Conservation (phyloP, 495 filamentous ascomycete genomes). For the Tuber calosporum region DNA sequence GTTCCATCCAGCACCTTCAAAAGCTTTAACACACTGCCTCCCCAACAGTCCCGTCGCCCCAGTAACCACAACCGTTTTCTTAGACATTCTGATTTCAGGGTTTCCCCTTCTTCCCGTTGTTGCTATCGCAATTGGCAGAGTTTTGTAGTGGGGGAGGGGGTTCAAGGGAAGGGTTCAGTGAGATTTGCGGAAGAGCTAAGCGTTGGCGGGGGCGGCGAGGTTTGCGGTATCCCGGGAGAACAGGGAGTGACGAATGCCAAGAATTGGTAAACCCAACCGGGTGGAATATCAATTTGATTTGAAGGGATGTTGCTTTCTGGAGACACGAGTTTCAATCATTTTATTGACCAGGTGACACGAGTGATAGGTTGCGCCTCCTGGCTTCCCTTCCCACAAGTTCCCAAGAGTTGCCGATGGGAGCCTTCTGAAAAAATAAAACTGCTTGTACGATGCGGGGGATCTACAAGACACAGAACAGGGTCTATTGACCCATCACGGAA, state of each 20-base stretch:
- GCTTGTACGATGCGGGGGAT: not conserved
- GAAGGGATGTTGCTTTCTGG: not conserved
- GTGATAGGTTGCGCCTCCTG: not conserved
- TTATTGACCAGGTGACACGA: too few relatives aligned
- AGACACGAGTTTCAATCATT: not conserved
- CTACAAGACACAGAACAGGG: not conserved
- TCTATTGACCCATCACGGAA: not conserved
- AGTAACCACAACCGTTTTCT: slow-evolving; percentile 65
- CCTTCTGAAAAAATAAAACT: not conserved
- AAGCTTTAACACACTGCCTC: slow-evolving; percentile 62
- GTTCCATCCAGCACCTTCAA: slow-evolving; percentile 62
- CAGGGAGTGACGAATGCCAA: not conserved
- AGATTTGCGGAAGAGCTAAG: not conserved
- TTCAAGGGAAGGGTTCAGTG: not conserved
- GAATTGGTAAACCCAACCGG: not conserved
- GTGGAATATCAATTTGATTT: too few relatives aligned
- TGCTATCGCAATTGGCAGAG: not conserved
- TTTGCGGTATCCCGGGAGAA: not conserved
- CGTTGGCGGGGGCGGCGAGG: not conserved
- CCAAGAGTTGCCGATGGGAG: not conserved
- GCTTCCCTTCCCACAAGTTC: not conserved
- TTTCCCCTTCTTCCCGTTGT: not conserved
- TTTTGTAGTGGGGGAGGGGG: not conserved
- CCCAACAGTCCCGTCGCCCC: slow-evolving; percentile 81
- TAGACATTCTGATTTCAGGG: slow-evolving; percentile 45